These are phyloP conservation scores for Penicillium turbatum DNA, from an alignment of 495 filamentous ascomycete species.

Conservation along the genomic window DNA sequence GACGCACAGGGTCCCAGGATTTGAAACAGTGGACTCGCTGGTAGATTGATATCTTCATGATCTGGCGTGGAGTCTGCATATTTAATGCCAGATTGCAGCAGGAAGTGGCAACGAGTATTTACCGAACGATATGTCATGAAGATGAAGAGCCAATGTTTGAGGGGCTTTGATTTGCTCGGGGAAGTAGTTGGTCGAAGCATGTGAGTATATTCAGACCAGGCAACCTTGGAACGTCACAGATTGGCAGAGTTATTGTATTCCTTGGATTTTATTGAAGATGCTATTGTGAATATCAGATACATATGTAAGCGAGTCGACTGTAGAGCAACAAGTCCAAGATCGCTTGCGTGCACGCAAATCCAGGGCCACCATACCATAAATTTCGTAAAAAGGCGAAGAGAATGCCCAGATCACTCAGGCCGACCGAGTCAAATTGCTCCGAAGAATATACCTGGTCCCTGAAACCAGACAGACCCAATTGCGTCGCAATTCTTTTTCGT, in stretches of 20 bases:
- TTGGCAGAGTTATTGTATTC: background rate
- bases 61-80: background rate
- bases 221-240: no score
- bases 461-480: background rate
- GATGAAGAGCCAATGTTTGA: no score
- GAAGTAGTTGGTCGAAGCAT: no score
- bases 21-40: slow-evolving; percentile 11
- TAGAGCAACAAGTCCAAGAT: background rate
- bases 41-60: background rate
- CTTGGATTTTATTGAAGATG: background rate
- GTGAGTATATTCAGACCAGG: background rate
- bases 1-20: slow-evolving; percentile 29
- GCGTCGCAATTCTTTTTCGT: background rate
- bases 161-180: no score
- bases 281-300: background rate
- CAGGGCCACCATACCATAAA: background rate
- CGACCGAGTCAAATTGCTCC: background rate
- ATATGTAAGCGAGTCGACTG: background rate
- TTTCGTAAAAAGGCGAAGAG: background rate
- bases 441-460: background rate
- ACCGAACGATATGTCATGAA: no score
- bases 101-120: no score
- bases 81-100: background rate
- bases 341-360: background rate
- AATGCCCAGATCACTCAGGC: background rate